Evolutionary conservation across 2,329 filamentous ascomycete species (phyloP).

Genomic region (Paraphaeosphaeria sporulosa): DNA sequence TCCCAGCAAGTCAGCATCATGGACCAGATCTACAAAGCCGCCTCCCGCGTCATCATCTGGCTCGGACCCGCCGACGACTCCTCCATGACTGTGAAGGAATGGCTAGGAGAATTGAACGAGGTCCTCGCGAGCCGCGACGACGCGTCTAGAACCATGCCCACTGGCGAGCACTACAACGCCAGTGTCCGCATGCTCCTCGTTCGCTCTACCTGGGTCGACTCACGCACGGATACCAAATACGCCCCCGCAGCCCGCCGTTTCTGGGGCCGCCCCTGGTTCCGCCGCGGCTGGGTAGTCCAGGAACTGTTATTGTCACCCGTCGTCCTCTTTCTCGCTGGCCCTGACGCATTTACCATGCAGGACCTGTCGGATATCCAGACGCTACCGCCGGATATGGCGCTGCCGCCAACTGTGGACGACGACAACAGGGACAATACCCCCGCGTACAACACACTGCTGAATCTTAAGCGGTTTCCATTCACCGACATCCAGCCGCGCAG

Average conservation of each 20-base stretch:
- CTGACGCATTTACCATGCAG: constrained; percentile 16
- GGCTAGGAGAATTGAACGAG: constrained; percentile 12
- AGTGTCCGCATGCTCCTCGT: constrained; percentile 13
- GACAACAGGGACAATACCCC: constrained; percentile 6
- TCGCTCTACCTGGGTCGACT: constrained; percentile 6
- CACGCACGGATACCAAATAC: constrained; percentile 5
- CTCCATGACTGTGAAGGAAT: constrained; percentile 2
- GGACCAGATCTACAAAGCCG: constrained; percentile 41
- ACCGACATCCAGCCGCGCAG: constrained; percentile 20
- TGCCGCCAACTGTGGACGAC: neutral
- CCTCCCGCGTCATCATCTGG: constrained; percentile 26
- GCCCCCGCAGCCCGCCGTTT: constrained; percentile 16
- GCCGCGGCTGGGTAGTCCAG: constrained; percentile 25
- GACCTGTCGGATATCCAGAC: constrained; percentile 20
- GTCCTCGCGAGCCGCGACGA: constrained; percentile 12
- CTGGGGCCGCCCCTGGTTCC: constrained; percentile 10
- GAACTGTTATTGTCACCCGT: constrained; percentile 20
- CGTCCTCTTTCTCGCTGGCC: constrained; percentile 16
- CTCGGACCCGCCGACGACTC: constrained; percentile 23
- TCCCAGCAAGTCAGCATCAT: constrained; percentile 46
- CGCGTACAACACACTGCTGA: constrained; percentile 22
- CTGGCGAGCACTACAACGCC: constrained; percentile 8
- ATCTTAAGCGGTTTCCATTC: constrained; percentile 20
- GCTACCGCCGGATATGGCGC: constrained; percentile 11
- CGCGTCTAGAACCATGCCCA: constrained; percentile 4